These are phyloP conservation scores for Punica granatum DNA, from an alignment of 345 rosid genomes.

Conservation along the genomic window DNA sequence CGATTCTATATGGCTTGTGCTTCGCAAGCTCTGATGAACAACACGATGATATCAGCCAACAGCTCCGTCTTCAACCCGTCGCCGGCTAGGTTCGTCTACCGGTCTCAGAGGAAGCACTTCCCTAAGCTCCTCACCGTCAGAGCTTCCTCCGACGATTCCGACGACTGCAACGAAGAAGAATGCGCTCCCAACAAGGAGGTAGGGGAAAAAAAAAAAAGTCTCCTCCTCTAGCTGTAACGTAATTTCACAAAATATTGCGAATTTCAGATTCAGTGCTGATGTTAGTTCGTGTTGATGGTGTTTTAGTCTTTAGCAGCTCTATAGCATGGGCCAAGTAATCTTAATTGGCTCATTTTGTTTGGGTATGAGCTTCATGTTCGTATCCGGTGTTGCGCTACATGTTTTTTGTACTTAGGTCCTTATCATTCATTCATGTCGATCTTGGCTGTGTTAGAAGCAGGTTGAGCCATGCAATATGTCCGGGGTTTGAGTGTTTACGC, in stretches of 20 bases:
- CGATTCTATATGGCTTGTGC: conserved; percentile 39
- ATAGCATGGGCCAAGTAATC: no score
- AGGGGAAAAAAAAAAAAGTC: no score
- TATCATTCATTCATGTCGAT: no score
- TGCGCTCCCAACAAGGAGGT: conserved; percentile 99
- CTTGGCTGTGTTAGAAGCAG: no score
- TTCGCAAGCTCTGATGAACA: conserved; percentile 37
- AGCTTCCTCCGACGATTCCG: conserved; percentile 43
- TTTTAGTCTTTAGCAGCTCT: no score
- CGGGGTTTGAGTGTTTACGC: neutral
- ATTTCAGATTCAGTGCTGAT: neutral
- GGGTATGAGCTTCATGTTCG: neutral
- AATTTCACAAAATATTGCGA: neutral
- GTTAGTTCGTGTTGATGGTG: neutral
- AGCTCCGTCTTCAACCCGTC: conserved; percentile 42
- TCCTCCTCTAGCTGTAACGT: neutral
- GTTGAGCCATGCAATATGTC: neutral
- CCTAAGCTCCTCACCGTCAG: conserved; percentile 31
- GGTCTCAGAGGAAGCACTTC: conserved; percentile 12
- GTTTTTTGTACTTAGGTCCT: neutral
- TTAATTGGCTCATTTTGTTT: neutral
- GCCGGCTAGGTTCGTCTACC: conserved; percentile 22
- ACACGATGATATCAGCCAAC: conserved; percentile 50
- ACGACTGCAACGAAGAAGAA: conserved; percentile 81
- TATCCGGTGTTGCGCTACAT: neutral